These are phyloP conservation scores for Eurotiales sp. DNA, from an alignment of 2,329 filamentous ascomycete genomes.

Conservation along the genomic window DNA sequence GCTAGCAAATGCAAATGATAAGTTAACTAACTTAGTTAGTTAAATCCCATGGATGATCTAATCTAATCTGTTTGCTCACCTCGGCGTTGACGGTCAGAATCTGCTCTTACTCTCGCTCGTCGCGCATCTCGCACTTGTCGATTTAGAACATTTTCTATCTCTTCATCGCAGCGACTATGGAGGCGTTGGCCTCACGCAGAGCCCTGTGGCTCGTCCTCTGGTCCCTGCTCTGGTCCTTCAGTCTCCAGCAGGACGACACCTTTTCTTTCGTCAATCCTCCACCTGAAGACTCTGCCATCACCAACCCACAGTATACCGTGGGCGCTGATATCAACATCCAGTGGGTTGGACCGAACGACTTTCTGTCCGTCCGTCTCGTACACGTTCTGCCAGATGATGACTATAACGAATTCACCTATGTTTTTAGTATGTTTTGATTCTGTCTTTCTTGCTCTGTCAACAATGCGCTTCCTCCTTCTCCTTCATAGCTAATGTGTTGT, in stretches of 20 bases:
- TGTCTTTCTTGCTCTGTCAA: no score
- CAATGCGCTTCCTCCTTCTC: no score
- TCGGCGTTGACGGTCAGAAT: not conserved
- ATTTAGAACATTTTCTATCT: no score
- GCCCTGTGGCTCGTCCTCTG: conserved; percentile 11
- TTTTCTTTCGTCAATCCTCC: conserved; percentile 13
- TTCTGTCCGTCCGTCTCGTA: conserved; percentile 7
- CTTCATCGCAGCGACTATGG: conserved; percentile 1
- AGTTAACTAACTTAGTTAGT: no score
- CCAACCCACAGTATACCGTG: conserved; percentile 7
- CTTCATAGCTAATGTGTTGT: not conserved
- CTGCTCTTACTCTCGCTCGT: no score
- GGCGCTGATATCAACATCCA: conserved; percentile 9
- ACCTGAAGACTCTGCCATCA: not conserved
- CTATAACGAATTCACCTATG: conserved; percentile 5
- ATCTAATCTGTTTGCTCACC: no score
- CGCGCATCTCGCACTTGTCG: no score
- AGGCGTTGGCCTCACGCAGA: not conserved
- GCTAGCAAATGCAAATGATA: no score
- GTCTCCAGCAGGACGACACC: not conserved
- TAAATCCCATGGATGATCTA: no score
- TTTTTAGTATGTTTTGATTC: conserved; percentile 4
- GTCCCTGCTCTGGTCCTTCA: conserved; percentile 13
- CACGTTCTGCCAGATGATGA: not conserved
- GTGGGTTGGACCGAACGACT: conserved; percentile 11